Conservation (phyloP, 1,139 yeast genomes). For the Dujonia santamariae region DNA sequence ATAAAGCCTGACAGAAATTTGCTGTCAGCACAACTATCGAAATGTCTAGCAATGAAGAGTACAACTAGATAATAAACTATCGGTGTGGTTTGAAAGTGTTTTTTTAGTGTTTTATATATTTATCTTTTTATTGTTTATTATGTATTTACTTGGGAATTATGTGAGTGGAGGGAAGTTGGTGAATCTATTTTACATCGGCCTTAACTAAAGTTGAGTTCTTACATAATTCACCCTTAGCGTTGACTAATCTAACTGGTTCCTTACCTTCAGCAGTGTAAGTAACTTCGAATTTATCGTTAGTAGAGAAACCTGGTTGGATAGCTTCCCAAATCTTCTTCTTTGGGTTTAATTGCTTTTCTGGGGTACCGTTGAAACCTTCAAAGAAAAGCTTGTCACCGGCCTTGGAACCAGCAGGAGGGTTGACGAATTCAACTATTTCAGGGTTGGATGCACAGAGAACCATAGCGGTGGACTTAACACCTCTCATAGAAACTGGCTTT, state of each 20-base stretch:
- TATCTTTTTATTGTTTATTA: too few species aligned
- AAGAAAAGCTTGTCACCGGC: conserved; percentile 97
- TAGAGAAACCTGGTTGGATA: conserved; percentile 85
- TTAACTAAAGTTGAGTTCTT: conserved; percentile 62
- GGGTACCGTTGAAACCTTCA: conserved; percentile 83
- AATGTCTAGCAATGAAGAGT: too few species aligned
- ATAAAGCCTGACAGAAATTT: too few species aligned
- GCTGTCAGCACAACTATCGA: too few species aligned
- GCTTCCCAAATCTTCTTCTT: conserved; percentile 98
- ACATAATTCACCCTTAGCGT: conserved; percentile 69
- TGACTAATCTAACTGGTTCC: conserved; percentile 73
- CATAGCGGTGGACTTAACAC: conserved; percentile 94
- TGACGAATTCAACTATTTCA: conserved; percentile 78
- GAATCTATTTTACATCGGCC: conserved; percentile 50
- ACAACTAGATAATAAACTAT: too few species aligned
- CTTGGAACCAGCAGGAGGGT: conserved; percentile 92
- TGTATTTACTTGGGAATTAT: too few species aligned
- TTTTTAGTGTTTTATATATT: too few species aligned
- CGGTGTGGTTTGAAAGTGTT: too few species aligned
- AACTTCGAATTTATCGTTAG: conserved; percentile 73
- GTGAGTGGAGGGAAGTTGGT: too few species aligned
- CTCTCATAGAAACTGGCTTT: conserved; percentile 71
- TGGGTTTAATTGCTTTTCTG: conserved; percentile 93
- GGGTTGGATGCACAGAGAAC: conserved; percentile 86
- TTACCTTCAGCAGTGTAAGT: conserved; percentile 81